Evolutionary conservation across 352 stramenopile genomes (phyloP), one percentile per base, ranked within the genome.

Genomic region (Pythium brachiatum): DNA sequence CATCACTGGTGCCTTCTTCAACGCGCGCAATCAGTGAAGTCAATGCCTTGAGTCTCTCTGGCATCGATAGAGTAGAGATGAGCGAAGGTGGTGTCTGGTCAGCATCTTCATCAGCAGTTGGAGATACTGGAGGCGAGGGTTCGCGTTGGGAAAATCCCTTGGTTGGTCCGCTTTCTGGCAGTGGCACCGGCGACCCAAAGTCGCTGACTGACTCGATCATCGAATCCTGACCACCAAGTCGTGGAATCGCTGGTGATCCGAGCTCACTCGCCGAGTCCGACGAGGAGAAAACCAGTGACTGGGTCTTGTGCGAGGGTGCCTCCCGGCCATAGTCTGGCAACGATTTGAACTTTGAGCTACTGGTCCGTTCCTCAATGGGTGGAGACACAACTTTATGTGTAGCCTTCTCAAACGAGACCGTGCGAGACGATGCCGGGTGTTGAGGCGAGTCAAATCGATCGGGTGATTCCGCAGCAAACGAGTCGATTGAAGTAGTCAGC

Each of bases 1-100:
- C 82, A 44, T 90, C 81, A 6, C 50, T 69, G 6, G 74, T 70
- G 16, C 80, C 78, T 62, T 84, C 78, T 74, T 93, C 84, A 9
- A 90, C 75, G 3, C 82, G 80, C 23, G 62, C 60, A 21, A 87
- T 79, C 20, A 93, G 64, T 34, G 72, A 73, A 27, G 57, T 73
- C 1, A 93, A 58, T 12, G 74, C 81, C 62, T 89, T 91, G 21
- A 79, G 53, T 53, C 78, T 71, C 46, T 91, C 78, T 0, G 73
- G 59, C 61, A 77, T 74, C 0, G 79, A 81, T 9, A 88, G 44
- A 16, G 75, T 76, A 43, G 83, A 68, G 9, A 74, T 75, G 12
- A 64, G 60, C 4, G 57, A 70, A 7, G 41, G 23, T 8, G 60
- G 55, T 16, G 43, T 27, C 16, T 58, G 55, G 21, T n/a, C 18